phyloP scores from a whole-genome alignment of 179 eudicot genomes.

The Spinacia oleracea region DNA sequence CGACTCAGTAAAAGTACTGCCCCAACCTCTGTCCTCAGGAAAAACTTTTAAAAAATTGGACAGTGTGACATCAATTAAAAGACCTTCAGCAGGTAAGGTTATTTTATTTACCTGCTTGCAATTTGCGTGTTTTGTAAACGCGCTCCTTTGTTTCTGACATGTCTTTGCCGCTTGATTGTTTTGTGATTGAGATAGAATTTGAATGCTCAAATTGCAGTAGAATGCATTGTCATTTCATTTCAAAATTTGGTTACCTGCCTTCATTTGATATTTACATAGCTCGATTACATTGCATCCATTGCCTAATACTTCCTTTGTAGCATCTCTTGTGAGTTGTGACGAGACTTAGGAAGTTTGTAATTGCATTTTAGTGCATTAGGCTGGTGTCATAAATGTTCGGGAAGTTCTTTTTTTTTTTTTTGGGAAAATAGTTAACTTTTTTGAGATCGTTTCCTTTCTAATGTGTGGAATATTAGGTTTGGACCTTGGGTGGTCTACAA shows the following conservation, averaged over 20 bases:
- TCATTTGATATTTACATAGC: background rate
- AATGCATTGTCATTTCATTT: background rate
- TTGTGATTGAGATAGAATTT: background rate
- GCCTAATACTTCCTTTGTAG: background rate
- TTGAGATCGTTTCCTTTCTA: background rate
- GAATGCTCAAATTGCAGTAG: too few species aligned
- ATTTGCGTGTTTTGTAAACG: background rate
- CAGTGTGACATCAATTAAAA: constrained; percentile 11
- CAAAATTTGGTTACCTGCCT: background rate
- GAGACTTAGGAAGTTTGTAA: background rate
- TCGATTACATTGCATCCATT: background rate
- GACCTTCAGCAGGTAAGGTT: constrained; percentile 30
- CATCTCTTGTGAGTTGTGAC: background rate
- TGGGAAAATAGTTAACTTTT: background rate
- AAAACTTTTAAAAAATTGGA: background rate
- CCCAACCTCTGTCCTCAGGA: constrained; percentile 16
- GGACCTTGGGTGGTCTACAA: background rate
- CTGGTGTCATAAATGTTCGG: background rate
- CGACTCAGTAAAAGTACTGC: constrained; percentile 23
- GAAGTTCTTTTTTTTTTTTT: too few species aligned
- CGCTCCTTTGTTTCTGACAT: background rate
- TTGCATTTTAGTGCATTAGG: background rate
- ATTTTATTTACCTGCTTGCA: constrained; percentile 19
- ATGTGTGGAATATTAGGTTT: background rate
- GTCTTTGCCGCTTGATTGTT: background rate